A percentile compares a stretch with the other conserved stretches of the same genome.
These are phyloP conservation scores for Primulina tabacum DNA, from an alignment of 257 asterid genomes.

Conservation along the genomic window DNA sequence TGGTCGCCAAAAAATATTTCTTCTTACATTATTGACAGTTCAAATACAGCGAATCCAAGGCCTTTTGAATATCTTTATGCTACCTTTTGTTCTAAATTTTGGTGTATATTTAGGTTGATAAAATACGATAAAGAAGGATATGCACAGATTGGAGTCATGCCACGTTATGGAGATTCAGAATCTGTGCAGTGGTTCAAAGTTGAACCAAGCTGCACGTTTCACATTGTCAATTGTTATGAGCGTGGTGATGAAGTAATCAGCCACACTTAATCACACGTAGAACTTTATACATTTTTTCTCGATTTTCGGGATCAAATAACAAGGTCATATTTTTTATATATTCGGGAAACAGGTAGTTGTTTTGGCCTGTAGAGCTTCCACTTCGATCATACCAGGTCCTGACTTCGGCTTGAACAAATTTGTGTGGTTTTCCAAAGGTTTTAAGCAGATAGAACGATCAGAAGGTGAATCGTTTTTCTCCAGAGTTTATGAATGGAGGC, in stretches of 20 bases:
- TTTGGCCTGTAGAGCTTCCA: conserved; percentile 50
- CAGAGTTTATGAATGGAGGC: conserved; percentile 63
- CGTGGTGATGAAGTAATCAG: conserved; percentile 48
- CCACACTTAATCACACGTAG: background rate
- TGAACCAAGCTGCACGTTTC: conserved; percentile 54
- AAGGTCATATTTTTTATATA: no score
- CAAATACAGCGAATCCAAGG: no score
- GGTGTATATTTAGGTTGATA: conserved; percentile 31
- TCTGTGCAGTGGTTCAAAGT: conserved; percentile 67
- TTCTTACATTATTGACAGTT: no score
- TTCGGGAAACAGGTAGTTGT: conserved; percentile 42
- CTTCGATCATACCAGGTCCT: conserved; percentile 65
- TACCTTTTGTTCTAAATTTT: no score
- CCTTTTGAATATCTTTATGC: no score
- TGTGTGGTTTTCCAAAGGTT: conserved; percentile 56
- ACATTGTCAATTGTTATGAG: conserved; percentile 69
- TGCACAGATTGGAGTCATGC: conserved; percentile 78
- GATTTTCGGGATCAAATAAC: no score
- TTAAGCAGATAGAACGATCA: conserved; percentile 24
- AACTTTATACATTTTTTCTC: no score
- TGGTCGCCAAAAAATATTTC: no score
- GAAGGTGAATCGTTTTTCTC: conserved; percentile 33
- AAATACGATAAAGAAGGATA: conserved; percentile 42
- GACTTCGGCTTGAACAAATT: conserved; percentile 47
- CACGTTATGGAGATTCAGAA: conserved; percentile 67